Percentiles rank a stretch among this genome's conserved stretches.
phyloP scores from a whole-genome alignment of 202 grass and related monocot species.

The Dendrocalamus latiflorus region DNA sequence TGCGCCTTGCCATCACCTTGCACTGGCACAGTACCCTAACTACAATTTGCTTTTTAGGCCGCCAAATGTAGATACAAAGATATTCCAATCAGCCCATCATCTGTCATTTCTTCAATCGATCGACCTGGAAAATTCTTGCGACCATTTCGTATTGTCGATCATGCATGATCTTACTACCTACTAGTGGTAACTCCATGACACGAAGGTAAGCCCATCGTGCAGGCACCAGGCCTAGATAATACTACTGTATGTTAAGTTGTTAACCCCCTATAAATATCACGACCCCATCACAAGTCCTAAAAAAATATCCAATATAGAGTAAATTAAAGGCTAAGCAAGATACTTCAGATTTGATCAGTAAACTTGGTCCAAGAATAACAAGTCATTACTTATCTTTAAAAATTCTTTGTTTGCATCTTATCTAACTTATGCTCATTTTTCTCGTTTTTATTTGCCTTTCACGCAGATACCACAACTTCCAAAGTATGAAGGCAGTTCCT shows the following conservation, averaged over 20 bases:
- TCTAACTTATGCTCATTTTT: not conserved
- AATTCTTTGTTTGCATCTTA: not conserved
- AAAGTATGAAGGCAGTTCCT: slow-evolving; percentile 11
- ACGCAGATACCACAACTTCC: not conserved
- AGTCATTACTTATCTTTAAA: not conserved
- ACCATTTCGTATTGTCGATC: slow-evolving; percentile 27
- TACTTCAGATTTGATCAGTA: not conserved
- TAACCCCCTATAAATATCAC: slow-evolving; percentile 27
- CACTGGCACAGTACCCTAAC: slow-evolving; percentile 13
- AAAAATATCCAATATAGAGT: not conserved
- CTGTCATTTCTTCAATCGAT: slow-evolving; percentile 29
- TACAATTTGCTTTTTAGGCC: slow-evolving; percentile 6
- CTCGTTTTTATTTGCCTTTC: not conserved
- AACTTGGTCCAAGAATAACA: not conserved
- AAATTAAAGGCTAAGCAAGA: not conserved
- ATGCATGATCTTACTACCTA: not conserved
- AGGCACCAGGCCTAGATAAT: too few relatives aligned
- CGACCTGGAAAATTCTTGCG: not conserved
- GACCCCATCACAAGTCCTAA: not conserved
- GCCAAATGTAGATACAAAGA: not conserved
- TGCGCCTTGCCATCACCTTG: slow-evolving; percentile 10
- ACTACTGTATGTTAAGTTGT: not conserved
- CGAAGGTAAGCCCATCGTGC: not conserved
- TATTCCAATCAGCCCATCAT: not conserved
- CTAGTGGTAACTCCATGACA: not conserved